Conservation (phyloP, 495 filamentous ascomycete genomes). For the Evernia prunastri region DNA sequence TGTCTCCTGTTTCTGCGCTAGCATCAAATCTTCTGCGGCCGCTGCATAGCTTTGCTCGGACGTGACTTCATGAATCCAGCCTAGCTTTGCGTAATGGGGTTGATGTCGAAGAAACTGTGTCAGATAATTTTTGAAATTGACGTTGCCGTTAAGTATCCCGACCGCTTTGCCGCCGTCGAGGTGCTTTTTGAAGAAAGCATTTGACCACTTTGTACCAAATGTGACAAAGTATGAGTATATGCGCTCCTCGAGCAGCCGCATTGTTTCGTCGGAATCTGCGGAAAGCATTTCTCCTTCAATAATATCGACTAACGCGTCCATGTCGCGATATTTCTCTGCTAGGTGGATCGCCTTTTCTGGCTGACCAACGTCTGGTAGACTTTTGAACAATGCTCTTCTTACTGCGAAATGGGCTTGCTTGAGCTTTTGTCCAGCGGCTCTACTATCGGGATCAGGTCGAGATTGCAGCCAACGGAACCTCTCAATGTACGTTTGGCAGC, state of each 20-base stretch:
- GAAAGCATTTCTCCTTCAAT: conserved; percentile 31
- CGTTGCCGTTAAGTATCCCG: conserved; percentile 59
- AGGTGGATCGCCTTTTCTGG: conserved; percentile 61
- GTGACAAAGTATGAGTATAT: conserved; percentile 60
- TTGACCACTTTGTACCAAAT: conserved; percentile 72
- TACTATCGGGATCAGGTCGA: conserved; percentile 41
- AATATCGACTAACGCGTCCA: conserved; percentile 61
- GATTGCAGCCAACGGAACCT: conserved; percentile 53
- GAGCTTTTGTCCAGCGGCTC: conserved; percentile 41
- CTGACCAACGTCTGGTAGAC: conserved; percentile 61
- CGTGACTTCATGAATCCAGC: conserved; percentile 89
- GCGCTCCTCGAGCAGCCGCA: conserved; percentile 33
- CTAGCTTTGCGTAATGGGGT: conserved; percentile 63
- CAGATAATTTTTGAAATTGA: conserved; percentile 55
- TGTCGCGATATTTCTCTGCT: conserved; percentile 66
- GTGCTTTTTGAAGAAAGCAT: conserved; percentile 69
- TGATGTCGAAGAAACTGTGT: conserved; percentile 69
- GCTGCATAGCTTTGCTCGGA: conserved; percentile 62
- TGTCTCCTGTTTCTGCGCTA: conserved; percentile 60
- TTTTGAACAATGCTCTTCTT: conserved; percentile 53
- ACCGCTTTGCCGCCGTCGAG: conserved; percentile 59
- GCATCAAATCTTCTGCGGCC: conserved; percentile 59
- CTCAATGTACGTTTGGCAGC: conserved; percentile 56
- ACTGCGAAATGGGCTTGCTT: conserved; percentile 44
- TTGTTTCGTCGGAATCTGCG: conserved; percentile 22